Evolutionary conservation across 441 rosid species (phyloP), one percentile per base, ranked within the genome.

Genomic region (Macaranga tanarius): DNA sequence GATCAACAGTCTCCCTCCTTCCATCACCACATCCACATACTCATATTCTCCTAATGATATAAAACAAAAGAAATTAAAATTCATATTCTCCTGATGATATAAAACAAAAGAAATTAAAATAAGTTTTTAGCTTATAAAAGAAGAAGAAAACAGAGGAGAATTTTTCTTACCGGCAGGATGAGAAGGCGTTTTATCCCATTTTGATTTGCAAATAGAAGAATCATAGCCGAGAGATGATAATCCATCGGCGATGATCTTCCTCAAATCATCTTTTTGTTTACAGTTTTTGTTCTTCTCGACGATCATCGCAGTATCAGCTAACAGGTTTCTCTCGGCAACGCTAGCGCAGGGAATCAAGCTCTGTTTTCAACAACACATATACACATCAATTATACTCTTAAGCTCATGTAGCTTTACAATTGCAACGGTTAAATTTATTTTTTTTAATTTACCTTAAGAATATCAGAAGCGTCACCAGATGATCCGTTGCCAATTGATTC

Each of bases 171-270:
- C 95, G 26, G 92, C 94, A 1, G 97, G 97, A 69, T 78, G 85
- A 1, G 90, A 81, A 5, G 85, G 65, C 62, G 92, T 76, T 79
- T 88, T 90, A 0, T 91, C 97, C 97, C 99, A 90, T 86, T 88
- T 88, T 4, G 97, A 92, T 79, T 86, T 91, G 85, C 97, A 95
- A 80, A 91, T 85, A 19, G 94, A 88, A 59, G 92, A 87, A 76
- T 88, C 79, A 76, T 92, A 89, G 74, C 88, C 87, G 59, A 87
- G 84, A 54, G 87, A 82, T 70, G 80, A 56, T 67, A 95, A 81
- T 70, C 86, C 93, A 62, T 80, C 92, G 71, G 86, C 78, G 38
- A 89, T 83, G 69, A 86, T 85, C 76, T 76, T 85, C 76, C 85
- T 86, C 81, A 89, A 63, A 67, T 86, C 90, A 72, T 88, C 97